phyloP scores from a whole-genome alignment of 2,329 filamentous ascomycete species.

The Alternaria ethzedia region DNA sequence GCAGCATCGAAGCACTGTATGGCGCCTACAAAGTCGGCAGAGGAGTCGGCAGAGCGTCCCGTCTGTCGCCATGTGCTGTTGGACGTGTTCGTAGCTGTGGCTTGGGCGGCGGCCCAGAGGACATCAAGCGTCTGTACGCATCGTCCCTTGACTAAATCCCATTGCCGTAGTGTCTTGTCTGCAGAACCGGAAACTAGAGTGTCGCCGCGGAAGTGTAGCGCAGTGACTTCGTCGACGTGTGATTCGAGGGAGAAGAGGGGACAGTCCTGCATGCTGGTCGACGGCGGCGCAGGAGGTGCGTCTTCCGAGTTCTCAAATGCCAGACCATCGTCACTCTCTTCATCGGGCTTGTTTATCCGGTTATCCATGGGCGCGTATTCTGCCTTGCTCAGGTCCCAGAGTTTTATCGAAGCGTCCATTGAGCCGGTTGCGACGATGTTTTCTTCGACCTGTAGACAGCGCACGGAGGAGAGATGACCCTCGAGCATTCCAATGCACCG shows the following conservation, averaged over 20 bases:
- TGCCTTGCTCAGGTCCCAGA: constrained; percentile 93
- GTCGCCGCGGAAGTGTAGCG: constrained; percentile 86
- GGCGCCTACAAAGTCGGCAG: constrained; percentile 91
- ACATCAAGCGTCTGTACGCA: constrained; percentile 98
- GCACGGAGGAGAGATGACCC: constrained; percentile 92
- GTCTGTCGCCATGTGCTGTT: constrained; percentile 75
- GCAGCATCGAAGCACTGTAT: constrained; percentile 96
- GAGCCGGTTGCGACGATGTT: constrained; percentile 95
- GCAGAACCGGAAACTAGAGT: constrained; percentile 93
- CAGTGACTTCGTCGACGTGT: constrained; percentile 93
- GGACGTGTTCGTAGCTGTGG: constrained; percentile 66
- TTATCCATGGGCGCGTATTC: constrained; percentile 76
- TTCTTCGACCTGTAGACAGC: constrained; percentile 91
- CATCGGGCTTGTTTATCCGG: constrained; percentile 54
- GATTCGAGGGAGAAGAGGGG: constrained; percentile 86
- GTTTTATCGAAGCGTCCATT: constrained; percentile 88
- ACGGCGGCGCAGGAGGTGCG: constrained; percentile 69
- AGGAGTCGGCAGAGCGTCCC: constrained; percentile 67
- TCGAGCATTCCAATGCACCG: constrained; percentile 90
- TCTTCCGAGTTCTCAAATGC: constrained; percentile 76
- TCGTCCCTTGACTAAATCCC: constrained; percentile 96
- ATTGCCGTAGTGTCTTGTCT: constrained; percentile 96
- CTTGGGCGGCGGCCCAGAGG: constrained; percentile 95
- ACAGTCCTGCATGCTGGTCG: constrained; percentile 86
- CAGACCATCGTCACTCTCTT: constrained; percentile 62